phyloP scores from a whole-genome alignment of 1,284 basidiomycete genomes.

The Mycosarcoma maydis region DNA sequence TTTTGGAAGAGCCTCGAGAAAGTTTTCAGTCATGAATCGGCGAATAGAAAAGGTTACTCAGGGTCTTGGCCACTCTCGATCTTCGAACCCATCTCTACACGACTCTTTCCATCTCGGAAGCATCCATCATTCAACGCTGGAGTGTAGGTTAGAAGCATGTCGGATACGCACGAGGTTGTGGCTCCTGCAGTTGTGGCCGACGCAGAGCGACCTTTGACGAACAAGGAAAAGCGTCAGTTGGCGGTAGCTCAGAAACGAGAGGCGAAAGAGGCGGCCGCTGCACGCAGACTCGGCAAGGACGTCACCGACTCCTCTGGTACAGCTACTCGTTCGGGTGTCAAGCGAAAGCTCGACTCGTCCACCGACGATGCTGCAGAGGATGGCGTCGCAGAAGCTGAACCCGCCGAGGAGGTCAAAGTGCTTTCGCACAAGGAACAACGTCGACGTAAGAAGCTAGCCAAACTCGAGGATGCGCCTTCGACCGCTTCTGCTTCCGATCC shows the following conservation, averaged over 20 bases:
- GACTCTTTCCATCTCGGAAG: neutral
- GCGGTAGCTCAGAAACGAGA: slow-evolving; percentile 41
- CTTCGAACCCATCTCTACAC: neutral
- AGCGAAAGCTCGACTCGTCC: slow-evolving; percentile 70
- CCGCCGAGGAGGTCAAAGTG: slow-evolving; percentile 50
- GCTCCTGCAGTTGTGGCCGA: neutral
- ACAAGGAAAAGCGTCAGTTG: slow-evolving; percentile 57
- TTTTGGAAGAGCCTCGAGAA: neutral
- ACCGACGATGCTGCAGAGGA: slow-evolving; percentile 68
- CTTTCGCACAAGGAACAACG: slow-evolving; percentile 63
- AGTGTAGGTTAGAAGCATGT: slow-evolving; percentile 3
- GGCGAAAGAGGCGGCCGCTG: slow-evolving; percentile 33
- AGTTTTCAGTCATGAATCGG: no score
- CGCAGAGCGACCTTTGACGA: slow-evolving; percentile 37
- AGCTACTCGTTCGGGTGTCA: neutral
- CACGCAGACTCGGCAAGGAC: slow-evolving; percentile 4
- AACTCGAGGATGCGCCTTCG: slow-evolving; percentile 4
- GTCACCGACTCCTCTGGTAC: neutral
- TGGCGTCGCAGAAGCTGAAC: slow-evolving; percentile 70
- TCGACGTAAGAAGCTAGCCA: slow-evolving; percentile 47
- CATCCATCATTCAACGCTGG: neutral
- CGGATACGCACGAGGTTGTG: neutral
- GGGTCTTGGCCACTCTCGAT: neutral
- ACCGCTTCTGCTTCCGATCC: slow-evolving; percentile 5
- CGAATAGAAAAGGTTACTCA: no score